Base-by-base conservation (phyloP, 768 basidiomycete genomes). In the Mycena floridula region DNA sequence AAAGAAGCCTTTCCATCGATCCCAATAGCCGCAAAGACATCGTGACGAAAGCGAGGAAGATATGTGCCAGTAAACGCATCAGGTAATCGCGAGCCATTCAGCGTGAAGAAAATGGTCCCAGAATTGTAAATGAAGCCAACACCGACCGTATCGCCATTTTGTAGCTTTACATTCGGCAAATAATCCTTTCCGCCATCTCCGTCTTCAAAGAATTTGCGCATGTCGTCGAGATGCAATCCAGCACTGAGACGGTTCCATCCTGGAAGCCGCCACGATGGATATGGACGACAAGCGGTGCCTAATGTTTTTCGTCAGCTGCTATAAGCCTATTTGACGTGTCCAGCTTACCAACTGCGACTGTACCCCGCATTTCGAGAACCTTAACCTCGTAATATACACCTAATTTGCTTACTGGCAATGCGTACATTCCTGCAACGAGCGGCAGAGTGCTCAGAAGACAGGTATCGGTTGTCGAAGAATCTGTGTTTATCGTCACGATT, bases 171-270 rank as follows among this genome's bases (percentile, higher is more conserved):
- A 35, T 27, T 47, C 12, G 59, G 55, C 30, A 59, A 61, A 58
- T 77, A 85, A 52, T 81, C 77, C 1, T 77, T 72, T 9, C 82
- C 83, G 15, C 82, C 83, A 37, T 77, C 67, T 2, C 79, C 63
- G 53, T 82, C 80, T 52, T 84, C 82, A 47, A 79, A 85, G 68
- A 85, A 85, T 59, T 84, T 85, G 56, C 79, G 73, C 55, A 81
- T 64, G 60, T 85, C 83, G 55, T 85, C 84, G 25, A 85, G 70
- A 51, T 85, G 83, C 22, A 83, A 63, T 2, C 73, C 82, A 2
- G 77, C 76, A 43, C 82, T 82, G 32, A 74, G 64, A 39, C 82
- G 64, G 54, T 86, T 80, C 84, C 84, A 85, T 3, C 83, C 83
- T 30, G 84, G 84, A 35, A 83, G 66, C 16, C 82, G 72, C 68